These are phyloP conservation scores for Calocera viscosa DNA, from an alignment of 768 basidiomycete species.

Conservation along the genomic window DNA sequence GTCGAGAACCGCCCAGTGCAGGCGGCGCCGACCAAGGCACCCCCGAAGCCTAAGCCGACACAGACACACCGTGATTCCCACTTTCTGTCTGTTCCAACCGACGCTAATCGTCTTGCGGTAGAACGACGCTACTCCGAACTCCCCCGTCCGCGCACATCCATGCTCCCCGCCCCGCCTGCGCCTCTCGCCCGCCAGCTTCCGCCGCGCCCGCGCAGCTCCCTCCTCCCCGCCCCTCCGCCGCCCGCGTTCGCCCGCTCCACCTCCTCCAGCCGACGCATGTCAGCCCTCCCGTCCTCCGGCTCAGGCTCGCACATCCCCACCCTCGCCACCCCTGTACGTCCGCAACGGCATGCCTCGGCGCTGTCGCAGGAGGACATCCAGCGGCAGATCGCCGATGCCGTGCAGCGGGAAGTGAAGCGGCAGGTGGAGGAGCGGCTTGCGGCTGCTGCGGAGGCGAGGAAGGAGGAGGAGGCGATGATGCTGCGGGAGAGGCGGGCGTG, in stretches of 20 bases:
- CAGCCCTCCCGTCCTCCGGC: neutral
- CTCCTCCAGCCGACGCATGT: neutral
- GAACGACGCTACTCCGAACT: conserved; percentile 2
- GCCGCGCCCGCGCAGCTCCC: too few relatives aligned
- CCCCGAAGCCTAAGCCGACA: conserved; percentile 19
- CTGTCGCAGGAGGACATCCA: conserved; percentile 29
- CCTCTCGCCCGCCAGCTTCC: neutral
- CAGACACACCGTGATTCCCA: too few relatives aligned
- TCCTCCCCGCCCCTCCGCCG: too few relatives aligned
- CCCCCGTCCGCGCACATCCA: neutral
- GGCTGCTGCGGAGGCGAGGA: conserved; percentile 27
- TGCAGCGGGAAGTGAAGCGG: conserved; percentile 60
- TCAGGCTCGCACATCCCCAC: too few relatives aligned
- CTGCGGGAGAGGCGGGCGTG: conserved; percentile 20
- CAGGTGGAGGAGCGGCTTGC: conserved; percentile 36
- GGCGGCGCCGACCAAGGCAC: neutral
- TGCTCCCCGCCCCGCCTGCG: neutral
- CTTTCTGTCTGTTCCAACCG: conserved; percentile 30
- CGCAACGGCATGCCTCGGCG: too few relatives aligned
- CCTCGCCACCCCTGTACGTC: too few relatives aligned
- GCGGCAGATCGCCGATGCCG: conserved; percentile 53
- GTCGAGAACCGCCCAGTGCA: conserved; percentile 45
- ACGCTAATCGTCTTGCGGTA: conserved; percentile 20
- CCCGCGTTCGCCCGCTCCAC: too few relatives aligned
- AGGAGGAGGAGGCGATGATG: conserved; percentile 27